Evolutionary conservation across 2,329 filamentous ascomycete species (phyloP).

Genomic region (Beauveria brongniartii): DNA sequence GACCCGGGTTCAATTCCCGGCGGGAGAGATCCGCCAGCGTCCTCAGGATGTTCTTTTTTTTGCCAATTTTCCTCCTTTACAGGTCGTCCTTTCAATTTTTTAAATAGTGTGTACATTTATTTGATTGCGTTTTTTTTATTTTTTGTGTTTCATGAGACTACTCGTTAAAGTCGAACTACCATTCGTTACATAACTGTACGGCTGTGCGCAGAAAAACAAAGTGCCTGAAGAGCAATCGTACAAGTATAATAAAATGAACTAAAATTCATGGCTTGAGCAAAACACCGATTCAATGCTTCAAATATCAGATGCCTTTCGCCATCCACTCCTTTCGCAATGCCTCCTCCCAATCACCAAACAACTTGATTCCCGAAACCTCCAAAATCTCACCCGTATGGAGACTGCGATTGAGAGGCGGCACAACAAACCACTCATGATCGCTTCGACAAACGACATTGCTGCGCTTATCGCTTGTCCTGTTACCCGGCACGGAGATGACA

Average conservation of each 20-base stretch:
- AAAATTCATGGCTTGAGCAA: neutral
- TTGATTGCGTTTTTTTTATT: neutral
- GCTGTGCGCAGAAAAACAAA: too few relatives aligned
- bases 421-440: slow-evolving; percentile 31
- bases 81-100: too few relatives aligned
- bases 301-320: neutral
- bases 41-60: slow-evolving; percentile 9
- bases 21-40: slow-evolving; percentile 15
- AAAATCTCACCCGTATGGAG: slow-evolving; percentile 32
- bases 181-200: neutral
- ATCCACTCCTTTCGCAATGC: slow-evolving; percentile 24
- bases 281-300: neutral
- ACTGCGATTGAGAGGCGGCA: slow-evolving; percentile 27
- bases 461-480: slow-evolving; percentile 22
- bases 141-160: neutral
- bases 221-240: too few relatives aligned
- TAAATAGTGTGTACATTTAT: too few relatives aligned
- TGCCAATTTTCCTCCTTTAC: neutral
- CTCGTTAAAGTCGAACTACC: neutral
- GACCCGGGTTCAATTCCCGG: slow-evolving; percentile 19
- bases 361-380: slow-evolving; percentile 23
- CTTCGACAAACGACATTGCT: slow-evolving; percentile 25
- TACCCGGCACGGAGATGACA: slow-evolving; percentile 22
- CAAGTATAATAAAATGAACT: neutral
- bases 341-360: slow-evolving; percentile 29